Evolutionary conservation across 2,329 filamentous ascomycete genomes (phyloP), one percentile per base, ranked within the genome.

Genomic region (Hypoxylon sp.): DNA sequence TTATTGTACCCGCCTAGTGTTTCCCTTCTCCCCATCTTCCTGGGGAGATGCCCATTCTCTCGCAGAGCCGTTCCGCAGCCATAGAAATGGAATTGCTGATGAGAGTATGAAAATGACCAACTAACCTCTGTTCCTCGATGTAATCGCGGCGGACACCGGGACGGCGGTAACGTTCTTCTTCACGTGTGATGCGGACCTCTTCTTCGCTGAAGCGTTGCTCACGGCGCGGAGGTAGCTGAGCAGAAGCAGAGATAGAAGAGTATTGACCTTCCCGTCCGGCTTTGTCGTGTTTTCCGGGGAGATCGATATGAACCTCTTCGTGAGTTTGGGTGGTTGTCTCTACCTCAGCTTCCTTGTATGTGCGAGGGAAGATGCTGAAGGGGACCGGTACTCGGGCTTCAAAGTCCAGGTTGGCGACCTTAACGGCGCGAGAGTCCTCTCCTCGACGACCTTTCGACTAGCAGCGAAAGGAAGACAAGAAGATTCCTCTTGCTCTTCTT

Each of bases 361-460:
- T 92, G 83, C 93, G 97, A 86, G 94, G 94, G 89, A 98, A 97
- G 91, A 97, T 91, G 92, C 93, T 97, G 90, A 97, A 97, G 85
- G 94, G 94, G 84, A 98, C 95, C 87, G 94, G 93, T 84, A 97
- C 92, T 84, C 93, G 92, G 85, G 94, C 93, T 91, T 97, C 94
- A 95, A 97, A 97, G 92, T 97, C 94, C 94, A 97, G 94, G 87
- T 93, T 97, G 92, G 85, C 92, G 91, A 91, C 89, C 89, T 91
- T 89, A 83, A 74, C 68, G 74, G 78, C 76, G 77, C 75, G 74
- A 78, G 77, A 79, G 78, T 79, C 73, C 73, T 79, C 78, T 80
- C 77, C 79, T 77, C 74, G 74, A 80, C 78, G 73, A 79, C 78
- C 79, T 79, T 80, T 76, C 77, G 76, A 77, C 71, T 69, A 69